Evolutionary conservation across 2,329 filamentous ascomycete species (phyloP), one percentile per base, ranked within the genome.

Genomic region (Aspergillus sojae): DNA sequence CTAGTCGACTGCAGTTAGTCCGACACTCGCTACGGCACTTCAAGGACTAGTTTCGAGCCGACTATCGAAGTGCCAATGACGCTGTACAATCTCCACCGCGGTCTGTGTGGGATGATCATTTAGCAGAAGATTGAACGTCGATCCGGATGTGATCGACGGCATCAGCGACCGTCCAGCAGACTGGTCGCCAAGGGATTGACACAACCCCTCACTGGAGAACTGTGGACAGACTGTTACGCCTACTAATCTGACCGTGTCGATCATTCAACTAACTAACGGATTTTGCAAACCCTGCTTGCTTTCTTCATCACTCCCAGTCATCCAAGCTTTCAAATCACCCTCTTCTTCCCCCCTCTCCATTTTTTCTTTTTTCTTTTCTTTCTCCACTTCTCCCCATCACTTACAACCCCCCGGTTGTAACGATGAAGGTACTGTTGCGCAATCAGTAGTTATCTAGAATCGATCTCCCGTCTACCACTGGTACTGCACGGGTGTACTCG

Each of bases 151-250:
- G 28, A 46, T 58, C 56, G 21, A 39, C 26, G 41, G 41, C 26
- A 39, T 46, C 28, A 58, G 19, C 39, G 36, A 14, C 41, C 28
- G 36, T 39, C n/a, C 36, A 32, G 16, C 41, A 58, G 56, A 45
- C 41, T 21, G n/a, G 10, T 52, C 21, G 57, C 57, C 57, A 59
- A 50, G 46, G 41, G 46, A 59, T 59, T 53, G 57, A 34, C 30
- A n/a, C 19, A 59, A 50, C 57, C 45, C 57, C 57, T 59, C 57
- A 59, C 57, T 48, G 46, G 32, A 39, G 45, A 41, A 56, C 28
- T 52, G 21, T 5, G 21, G 26, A 28, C 26, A 28, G 26, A 36
- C 34, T 16, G 34, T 14, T 14, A 5, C 34, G 10, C 30, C 30
- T 10, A 10, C 36, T 41, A 41, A 41, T 45, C 57, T 59, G 46